Base-by-base conservation (phyloP, 2,329 filamentous ascomycete species). In the Scytalidium lignicola region DNA sequence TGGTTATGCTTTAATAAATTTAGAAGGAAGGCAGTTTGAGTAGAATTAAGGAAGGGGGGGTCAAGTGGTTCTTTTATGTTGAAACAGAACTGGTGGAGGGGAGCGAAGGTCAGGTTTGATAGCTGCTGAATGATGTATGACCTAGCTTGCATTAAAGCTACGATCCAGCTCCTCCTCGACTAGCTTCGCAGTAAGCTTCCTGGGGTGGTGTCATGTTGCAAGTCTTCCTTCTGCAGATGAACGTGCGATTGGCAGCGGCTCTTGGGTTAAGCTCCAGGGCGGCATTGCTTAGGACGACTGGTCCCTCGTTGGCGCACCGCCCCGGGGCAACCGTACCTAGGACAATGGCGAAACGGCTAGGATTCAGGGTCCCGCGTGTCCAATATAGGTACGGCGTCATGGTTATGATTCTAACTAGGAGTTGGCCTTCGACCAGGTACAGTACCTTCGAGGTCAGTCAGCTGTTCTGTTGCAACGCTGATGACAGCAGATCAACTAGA, bases 1-100 rank as follows among this genome's bases (percentile, higher is more conserved):
- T n/a, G 15, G 78, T 80, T 3, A 80, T 7, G 76, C 77, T 2
- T 75, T 78, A 53, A 79, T 63, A 10, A 75, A 70, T 53, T 77
- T 79, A n/a, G 68, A 65, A n/a, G 71, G 15, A n/a, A 37, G 7
- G 13, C 7, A 28, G 26, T 7, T 7, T 7, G 26, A 28, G 26
- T 7, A 13, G 13, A 28, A 28, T 13, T 28, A 28, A 28, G 26
- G 13, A 5, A 37, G 32, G 32, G 5, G 5, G n/a, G 32, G n/a
- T 37, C 32, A 37, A 37, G 32, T 13, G n/a, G 32, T 13, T 37
- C 32, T 37, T 37, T 15, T 37, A 37, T 37, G 10, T 9, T 9
- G 32, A 13, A 17, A 37, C 32, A 5, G 10, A 13, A 5, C 32
- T 17, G 12, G 5, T 37, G 32, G 4, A 37, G 32, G n/a, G 32